Percentiles rank a stretch among this genome's conserved stretches.
Evolutionary conservation across 2,329 filamentous ascomycete genomes (phyloP).

Genomic region (Esteya vermicola): DNA sequence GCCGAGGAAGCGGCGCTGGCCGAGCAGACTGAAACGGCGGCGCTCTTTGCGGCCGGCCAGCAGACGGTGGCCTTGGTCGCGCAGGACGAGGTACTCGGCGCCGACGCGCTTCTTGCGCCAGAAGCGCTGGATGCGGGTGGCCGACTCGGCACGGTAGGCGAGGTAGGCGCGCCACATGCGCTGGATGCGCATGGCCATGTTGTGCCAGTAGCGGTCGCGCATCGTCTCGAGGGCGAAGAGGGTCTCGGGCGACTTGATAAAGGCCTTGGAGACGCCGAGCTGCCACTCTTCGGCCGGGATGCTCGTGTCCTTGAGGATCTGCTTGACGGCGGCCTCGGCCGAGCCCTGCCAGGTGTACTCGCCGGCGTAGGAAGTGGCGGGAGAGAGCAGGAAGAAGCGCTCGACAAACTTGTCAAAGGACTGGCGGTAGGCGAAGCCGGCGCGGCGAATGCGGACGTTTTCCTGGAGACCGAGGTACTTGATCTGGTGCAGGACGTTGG

Average conservation of each 20-base stretch:
- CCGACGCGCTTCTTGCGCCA: constrained; percentile 90
- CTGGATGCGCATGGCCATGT: constrained; percentile 97
- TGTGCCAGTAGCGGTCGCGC: constrained; percentile 97
- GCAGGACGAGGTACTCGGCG: constrained; percentile 73
- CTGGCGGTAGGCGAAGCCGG: constrained; percentile 92
- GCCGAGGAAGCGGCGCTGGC: constrained; percentile 82
- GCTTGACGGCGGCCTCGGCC: constrained; percentile 70
- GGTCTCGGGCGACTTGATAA: constrained; percentile 96
- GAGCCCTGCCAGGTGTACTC: constrained; percentile 95
- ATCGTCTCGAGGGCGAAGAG: constrained; percentile 94
- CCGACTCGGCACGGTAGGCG: constrained; percentile 81
- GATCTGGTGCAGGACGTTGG: constrained; percentile 93
- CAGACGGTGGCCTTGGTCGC: constrained; percentile 75
- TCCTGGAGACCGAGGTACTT: constrained; percentile 99
- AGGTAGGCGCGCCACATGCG: constrained; percentile 94
- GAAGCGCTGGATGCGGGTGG: constrained; percentile 85
- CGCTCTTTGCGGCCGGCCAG: constrained; percentile 81
- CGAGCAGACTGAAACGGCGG: constrained; percentile 77
- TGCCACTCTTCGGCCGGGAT: constrained; percentile 94
- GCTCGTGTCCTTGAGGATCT: constrained; percentile 91
- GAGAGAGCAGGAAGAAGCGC: constrained; percentile 87
- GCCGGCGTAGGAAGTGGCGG: constrained; percentile 88
- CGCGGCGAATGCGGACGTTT: constrained; percentile 92
- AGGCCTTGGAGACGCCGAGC: constrained; percentile 91
- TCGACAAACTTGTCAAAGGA: constrained; percentile 98